These are phyloP conservation scores for Hanseniaspora thailandica DNA, from an alignment of 805 yeast genomes.

Conservation along the genomic window DNA sequence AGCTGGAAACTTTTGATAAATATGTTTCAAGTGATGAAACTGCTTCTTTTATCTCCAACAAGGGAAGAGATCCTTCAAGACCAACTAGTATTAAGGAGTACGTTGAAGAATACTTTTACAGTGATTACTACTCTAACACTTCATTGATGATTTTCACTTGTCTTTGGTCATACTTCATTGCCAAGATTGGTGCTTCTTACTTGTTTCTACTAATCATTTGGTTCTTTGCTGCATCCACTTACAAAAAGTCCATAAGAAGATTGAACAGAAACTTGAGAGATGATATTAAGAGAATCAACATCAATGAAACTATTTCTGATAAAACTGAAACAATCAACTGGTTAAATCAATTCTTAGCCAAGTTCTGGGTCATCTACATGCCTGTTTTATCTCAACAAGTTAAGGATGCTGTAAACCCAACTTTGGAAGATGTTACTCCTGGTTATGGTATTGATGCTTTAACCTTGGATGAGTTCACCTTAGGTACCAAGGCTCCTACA, in stretches of 20 bases:
- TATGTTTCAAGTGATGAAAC: constrained; percentile 21
- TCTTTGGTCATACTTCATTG: constrained; percentile 57
- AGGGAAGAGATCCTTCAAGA: neutral
- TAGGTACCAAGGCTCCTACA: constrained; percentile 72
- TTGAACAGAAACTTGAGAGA: constrained; percentile 64
- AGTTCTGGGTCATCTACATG: constrained; percentile 83
- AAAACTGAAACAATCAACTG: constrained; percentile 67
- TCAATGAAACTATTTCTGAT: constrained; percentile 52
- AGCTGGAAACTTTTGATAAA: constrained; percentile 31
- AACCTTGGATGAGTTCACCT: constrained; percentile 61
- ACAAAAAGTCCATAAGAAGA: constrained; percentile 62
- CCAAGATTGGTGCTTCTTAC: constrained; percentile 52
- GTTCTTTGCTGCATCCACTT: constrained; percentile 51
- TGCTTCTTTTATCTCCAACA: constrained; percentile 16
- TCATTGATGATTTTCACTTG: constrained; percentile 57
- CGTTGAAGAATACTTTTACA: constrained; percentile 54
- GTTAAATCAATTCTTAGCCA: constrained; percentile 64
- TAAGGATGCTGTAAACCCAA: constrained; percentile 53
- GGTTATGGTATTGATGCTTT: constrained; percentile 72
- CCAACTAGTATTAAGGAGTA: constrained; percentile 37
- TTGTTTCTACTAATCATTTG: constrained; percentile 51
- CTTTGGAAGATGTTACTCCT: constrained; percentile 60
- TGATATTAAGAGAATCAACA: constrained; percentile 55
- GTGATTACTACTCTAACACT: constrained; percentile 64
- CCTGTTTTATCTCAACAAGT: constrained; percentile 72